These are phyloP conservation scores for Scytalidium sp. DNA, from an alignment of 2,329 filamentous ascomycete species.

Conservation along the genomic window DNA sequence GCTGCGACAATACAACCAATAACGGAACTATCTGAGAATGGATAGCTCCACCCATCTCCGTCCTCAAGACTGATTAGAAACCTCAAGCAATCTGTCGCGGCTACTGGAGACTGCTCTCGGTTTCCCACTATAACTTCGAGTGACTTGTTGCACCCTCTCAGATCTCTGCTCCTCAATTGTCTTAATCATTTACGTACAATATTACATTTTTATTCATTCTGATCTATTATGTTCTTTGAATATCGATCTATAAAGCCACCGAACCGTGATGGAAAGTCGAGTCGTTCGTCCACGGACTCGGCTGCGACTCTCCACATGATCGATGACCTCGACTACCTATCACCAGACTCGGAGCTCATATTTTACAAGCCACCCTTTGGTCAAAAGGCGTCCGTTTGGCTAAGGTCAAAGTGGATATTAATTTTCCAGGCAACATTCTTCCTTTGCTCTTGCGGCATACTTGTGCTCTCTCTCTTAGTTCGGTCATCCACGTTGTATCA, in stretches of 20 bases:
- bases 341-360: neutral
- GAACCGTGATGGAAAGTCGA: neutral
- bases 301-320: neutral
- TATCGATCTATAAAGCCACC: neutral
- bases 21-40: neutral
- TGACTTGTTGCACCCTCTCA: neutral
- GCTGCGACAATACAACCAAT: neutral
- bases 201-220: neutral
- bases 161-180: neutral
- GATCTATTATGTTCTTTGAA: neutral
- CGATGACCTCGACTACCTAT: neutral
- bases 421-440: slow-evolving; percentile 10
- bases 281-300: slow-evolving; percentile 3
- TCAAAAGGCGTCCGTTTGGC: neutral
- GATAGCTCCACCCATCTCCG: neutral
- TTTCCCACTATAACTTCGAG: neutral
- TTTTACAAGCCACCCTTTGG: neutral
- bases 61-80: neutral
- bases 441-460: slow-evolving; percentile 2
- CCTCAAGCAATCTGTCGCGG: neutral
- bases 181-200: neutral
- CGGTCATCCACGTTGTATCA: slow-evolving; percentile 23
- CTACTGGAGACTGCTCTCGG: neutral
- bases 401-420: slow-evolving; percentile 12
- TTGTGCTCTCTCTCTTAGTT: neutral